Base-by-base conservation (phyloP, 2,329 filamentous ascomycete genomes). In the Westerdykella sp. region DNA sequence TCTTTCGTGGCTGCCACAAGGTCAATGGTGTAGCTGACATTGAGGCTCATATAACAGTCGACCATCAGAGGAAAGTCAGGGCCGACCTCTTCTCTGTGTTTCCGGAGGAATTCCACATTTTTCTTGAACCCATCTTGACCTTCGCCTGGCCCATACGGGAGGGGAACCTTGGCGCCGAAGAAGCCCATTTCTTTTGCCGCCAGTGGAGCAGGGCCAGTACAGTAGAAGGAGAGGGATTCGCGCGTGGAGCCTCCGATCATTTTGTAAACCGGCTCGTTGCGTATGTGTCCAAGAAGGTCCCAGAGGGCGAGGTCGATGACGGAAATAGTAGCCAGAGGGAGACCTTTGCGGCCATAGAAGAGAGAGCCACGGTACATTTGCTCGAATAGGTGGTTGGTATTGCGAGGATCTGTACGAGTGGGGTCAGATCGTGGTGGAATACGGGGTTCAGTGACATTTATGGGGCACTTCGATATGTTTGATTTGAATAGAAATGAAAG, bases 31-130 rank as follows among this genome's bases (percentile, higher is more conserved):
- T 96, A 96, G 1, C 86, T 73, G 21, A 96, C 90, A 59, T 90
- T 95, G 60, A 96, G 74, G 54, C 85, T 90, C 90, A 96, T 96
- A 71, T 95, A 96, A 75, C 90, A 96, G 71, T 96, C 90, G 5
- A 96, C 90, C 75, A 94, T 90, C 53, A 96, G 77, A 37, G 90
- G 90, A 65, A 93, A 96, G 66, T 95, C 86, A 0, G 88, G 86
- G 0, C 90, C 90, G 35, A 96, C 84, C 43, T 80, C 80, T 62
- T 89, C 85, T 42, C 89, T 81, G 68, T 95, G 87, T 68, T 87
- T 84, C 54, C 84, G 81, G 39, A 96, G 77, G 64, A 90, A 96
- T 64, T 88, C 88, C 42, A 95, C 78, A 64, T 96, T 96, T 75
- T 94, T 95, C 64, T 79, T 79, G 58, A 96, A 71, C 4, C 90